These are phyloP conservation scores for Quercus lobata DNA, from an alignment of 331 rosid species.

Conservation along the genomic window DNA sequence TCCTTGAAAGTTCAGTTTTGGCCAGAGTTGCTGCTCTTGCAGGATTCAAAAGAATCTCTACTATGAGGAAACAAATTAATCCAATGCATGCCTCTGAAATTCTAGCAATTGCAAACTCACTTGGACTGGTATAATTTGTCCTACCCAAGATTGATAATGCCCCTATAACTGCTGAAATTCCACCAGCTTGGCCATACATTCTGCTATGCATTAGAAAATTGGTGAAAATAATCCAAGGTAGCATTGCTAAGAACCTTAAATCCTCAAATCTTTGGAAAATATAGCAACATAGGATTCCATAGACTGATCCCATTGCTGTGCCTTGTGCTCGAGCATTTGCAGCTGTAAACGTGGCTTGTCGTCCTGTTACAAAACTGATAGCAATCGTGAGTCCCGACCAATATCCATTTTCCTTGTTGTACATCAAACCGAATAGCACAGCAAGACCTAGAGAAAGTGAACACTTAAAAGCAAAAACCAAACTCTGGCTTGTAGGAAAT, in stretches of 20 bases:
- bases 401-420: conserved; percentile 47
- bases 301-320: conserved; percentile 73
- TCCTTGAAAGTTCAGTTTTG: conserved; percentile 50
- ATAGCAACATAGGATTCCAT: conserved; percentile 59
- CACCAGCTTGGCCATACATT: conserved; percentile 86
- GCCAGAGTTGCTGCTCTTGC: conserved; percentile 67
- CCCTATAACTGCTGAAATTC: conserved; percentile 56
- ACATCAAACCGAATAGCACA: conserved; percentile 57
- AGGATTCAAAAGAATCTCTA: conserved; percentile 51
- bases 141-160: conserved; percentile 74
- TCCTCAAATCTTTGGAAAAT: conserved; percentile 26
- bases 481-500: conserved; percentile 31
- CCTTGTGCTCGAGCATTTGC: conserved; percentile 84
- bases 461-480: conserved; percentile 65
- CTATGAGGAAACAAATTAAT: conserved; percentile 46
- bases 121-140: conserved; percentile 34
- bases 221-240: conserved; percentile 69
- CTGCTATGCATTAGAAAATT: conserved; percentile 65
- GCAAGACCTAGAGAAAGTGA: conserved; percentile 66
- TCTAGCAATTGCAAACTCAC: conserved; percentile 62
- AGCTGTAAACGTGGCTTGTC: conserved; percentile 56
- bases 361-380: conserved; percentile 45
- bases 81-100: conserved; percentile 63
- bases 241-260: conserved; percentile 42
- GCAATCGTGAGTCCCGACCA: conserved; percentile 84